Percentiles rank a stretch among this genome's conserved stretches.
Conservation (phyloP, 352 stramenopile species). For the Phytopythium boreale region DNA sequence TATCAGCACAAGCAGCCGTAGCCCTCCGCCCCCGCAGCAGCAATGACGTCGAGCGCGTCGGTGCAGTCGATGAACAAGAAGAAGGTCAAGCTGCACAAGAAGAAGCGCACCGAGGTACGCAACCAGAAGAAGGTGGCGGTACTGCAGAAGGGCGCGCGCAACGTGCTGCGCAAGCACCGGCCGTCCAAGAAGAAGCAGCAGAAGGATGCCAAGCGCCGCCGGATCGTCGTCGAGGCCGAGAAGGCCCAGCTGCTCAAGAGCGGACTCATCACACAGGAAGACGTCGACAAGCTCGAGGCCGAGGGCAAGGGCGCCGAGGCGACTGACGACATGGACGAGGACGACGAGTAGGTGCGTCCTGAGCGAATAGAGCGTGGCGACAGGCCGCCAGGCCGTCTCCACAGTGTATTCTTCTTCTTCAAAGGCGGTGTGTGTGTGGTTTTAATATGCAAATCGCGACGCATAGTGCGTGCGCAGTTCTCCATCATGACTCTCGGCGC, state of each 20-base stretch:
- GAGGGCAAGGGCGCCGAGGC: conserved; percentile 41
- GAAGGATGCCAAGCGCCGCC: conserved; percentile 78
- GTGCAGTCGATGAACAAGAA: conserved; percentile 83
- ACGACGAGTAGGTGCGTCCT: conserved; percentile 22
- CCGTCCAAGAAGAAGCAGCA: conserved; percentile 86
- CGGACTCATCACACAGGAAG: conserved; percentile 76
- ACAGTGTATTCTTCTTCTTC: background rate
- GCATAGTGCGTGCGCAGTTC: background rate
- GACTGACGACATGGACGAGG: conserved; percentile 46
- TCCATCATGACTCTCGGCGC: background rate
- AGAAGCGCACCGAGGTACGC: conserved; percentile 70
- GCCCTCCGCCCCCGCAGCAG: too few relatives aligned
- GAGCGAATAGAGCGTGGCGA: background rate
- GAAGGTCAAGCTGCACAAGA: conserved; percentile 85
- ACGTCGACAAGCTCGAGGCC: conserved; percentile 78
- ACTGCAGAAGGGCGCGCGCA: conserved; percentile 51
- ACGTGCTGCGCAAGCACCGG: conserved; percentile 56
- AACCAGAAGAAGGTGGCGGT: conserved; percentile 82
- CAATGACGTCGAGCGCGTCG: conserved; percentile 35
- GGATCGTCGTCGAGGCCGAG: conserved; percentile 66
- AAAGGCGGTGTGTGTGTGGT: background rate
- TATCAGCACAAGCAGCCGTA: too few relatives aligned
- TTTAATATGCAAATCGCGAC: conserved; percentile 1
- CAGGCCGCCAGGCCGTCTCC: background rate
- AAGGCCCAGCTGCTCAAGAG: conserved; percentile 77